Evolutionary conservation across 331 rosid species (phyloP), one percentile per base, ranked within the genome.

Genomic region (Malus hybrid): DNA sequence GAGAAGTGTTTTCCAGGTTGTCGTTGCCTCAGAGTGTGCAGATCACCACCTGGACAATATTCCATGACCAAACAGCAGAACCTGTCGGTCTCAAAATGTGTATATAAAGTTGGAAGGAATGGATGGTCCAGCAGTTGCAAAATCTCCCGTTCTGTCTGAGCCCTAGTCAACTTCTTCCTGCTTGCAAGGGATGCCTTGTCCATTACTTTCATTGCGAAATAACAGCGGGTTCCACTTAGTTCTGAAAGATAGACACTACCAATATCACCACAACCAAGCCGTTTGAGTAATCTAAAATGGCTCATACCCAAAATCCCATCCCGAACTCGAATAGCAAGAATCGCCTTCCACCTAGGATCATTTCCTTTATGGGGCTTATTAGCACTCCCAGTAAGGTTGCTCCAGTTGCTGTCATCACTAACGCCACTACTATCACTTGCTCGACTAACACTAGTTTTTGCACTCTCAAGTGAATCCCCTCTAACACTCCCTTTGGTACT

Each of bases 1-100:
- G 98, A 95, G 88, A 95, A 95, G 88, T 95, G 97, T 81, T 92
- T 95, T 75, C 98, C 98, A 2, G 99, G 99, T 80, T 95, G 99
- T 5, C 99, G 89, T 83, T 95, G 99, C 90, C 99, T 92, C 81
- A 95, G 82, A 78, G 97, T 89, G 89, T 95, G 99, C 71, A 95
- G 82, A 85, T 95, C 99, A 70, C 99, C 99, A 2, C 99, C 99
- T 3, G 99, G 98, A 82, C 99, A 95, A 83, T 90, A 95, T 78
- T 95, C 99, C 99, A 95, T 95, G 29, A 95, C 99, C 86, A 95
- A 88, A 86, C 99, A 95, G 64, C 93, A 87, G 85, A 95, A 95
- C 50, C 99, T 83, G 65, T 95, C 99, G 0, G 99, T 95, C 88
- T 95, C 99, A 73, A 95, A 95, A 90, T 95, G 98, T 5, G 99